Conservation (phyloP, 1,284 basidiomycete genomes). For the Papiliotrema laurentii region DNA sequence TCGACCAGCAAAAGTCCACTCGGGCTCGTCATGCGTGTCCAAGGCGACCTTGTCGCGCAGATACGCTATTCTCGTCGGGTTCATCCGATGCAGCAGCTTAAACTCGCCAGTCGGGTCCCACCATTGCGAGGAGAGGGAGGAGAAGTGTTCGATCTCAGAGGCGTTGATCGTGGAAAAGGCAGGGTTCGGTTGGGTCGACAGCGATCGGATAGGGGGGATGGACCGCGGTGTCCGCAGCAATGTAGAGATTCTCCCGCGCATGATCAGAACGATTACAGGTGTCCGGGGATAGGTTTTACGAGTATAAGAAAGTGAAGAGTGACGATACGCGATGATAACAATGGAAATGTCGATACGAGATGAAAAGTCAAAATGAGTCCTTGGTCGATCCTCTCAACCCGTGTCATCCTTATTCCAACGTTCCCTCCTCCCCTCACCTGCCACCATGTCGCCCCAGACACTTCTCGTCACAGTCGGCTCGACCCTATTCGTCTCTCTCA, state of each 20-base stretch:
- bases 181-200: not conserved
- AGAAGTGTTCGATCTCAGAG: constrained; percentile 87
- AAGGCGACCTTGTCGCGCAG: constrained; percentile 69
- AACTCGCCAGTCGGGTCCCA: constrained; percentile 97
- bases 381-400: too few species aligned
- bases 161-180: constrained; percentile 59
- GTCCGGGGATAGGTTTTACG: not conserved
- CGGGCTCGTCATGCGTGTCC: constrained; percentile 56
- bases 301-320: not conserved
- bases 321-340: not conserved
- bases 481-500: constrained; percentile 73
- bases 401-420: too few species aligned
- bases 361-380: not conserved
- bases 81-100: constrained; percentile 88
- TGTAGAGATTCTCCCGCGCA: too few species aligned
- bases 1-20: constrained; percentile 37
- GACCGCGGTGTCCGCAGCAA: not conserved
- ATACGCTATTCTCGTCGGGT: constrained; percentile 81
- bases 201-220: not conserved
- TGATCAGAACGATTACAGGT: too few species aligned
- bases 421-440: too few species aligned
- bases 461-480: constrained; percentile 85
- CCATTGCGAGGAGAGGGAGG: constrained; percentile 85
- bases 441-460: constrained; percentile 1
- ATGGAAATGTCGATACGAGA: not conserved